A percentile compares a stretch with the other conserved stretches of the same genome.
These are phyloP conservation scores for Gardenia jasminoides DNA, from an alignment of 257 asterid species.

Conservation along the genomic window DNA sequence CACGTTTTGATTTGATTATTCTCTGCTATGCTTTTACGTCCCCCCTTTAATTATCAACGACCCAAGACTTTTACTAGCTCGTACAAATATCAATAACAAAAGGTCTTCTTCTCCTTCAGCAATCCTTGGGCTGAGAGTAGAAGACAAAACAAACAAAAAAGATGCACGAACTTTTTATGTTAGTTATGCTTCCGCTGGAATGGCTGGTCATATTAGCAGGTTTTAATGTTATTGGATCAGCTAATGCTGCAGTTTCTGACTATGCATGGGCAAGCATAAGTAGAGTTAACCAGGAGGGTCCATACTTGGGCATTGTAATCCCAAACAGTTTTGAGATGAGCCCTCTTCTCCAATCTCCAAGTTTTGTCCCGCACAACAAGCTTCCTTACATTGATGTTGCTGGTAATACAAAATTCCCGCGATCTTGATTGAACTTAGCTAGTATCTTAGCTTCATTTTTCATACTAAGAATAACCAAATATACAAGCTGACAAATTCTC, in stretches of 20 bases:
- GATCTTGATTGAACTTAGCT: neutral
- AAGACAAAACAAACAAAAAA: too few relatives aligned
- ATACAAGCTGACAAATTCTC: too few relatives aligned
- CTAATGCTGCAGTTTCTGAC: slow-evolving; percentile 19
- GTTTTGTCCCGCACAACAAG: slow-evolving; percentile 7
- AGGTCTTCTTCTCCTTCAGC: neutral
- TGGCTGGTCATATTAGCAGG: slow-evolving; percentile 6
- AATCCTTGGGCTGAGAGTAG: neutral
- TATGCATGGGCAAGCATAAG: neutral
- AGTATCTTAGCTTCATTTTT: neutral
- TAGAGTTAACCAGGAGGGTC: slow-evolving; percentile 22
- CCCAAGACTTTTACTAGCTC: neutral
- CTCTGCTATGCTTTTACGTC: neutral
- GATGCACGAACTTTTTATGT: neutral
- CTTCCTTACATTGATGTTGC: slow-evolving; percentile 26
- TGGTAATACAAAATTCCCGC: slow-evolving; percentile 8
- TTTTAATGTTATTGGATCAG: neutral
- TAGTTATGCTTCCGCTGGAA: slow-evolving; percentile 1
- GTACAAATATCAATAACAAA: neutral
- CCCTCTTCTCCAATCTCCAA: slow-evolving; percentile 34
- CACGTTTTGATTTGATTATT: neutral
- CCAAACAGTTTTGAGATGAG: slow-evolving; percentile 21
- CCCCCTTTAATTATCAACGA: neutral
- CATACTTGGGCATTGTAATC: slow-evolving; percentile 26
- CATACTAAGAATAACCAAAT: too few relatives aligned